Evolutionary conservation across 192 early-diverging fungal genomes (phyloP), one percentile per base, ranked within the genome.

Genomic region (Umbelopsis sp.): DNA sequence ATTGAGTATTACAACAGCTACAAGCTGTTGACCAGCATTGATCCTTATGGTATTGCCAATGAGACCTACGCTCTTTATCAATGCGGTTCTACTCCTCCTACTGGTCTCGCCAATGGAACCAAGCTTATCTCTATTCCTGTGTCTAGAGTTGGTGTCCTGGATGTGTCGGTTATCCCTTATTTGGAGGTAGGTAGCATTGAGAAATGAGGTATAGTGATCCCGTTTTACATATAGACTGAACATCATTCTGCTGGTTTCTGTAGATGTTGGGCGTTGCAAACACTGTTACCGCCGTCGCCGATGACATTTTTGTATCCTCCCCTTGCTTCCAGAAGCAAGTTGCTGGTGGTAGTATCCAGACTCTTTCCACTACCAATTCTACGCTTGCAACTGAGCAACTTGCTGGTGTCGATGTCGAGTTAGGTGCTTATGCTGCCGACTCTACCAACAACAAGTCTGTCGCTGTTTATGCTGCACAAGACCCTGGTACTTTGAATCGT

Each of bases 41-140:
- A 76, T 17, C 38, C 38, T 41, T 41, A 41, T 41, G 38, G 38
- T 3, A 41, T 41, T 1, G 74, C 80, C 24, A 83, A 85, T 45
- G 82, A 83, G 24, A 83, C 77, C 24, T 92, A 88, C 71, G 83
- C 87, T n/a, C 83, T 92, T 43, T 86, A 88, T 56, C 91, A 91
- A 73, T 94, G 90, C 74, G 90, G 91, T 66, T 90, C 91, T 21
- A 84, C 88, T 17, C 45, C 66, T 8, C 86, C 87, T 29, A 74
- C 81, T 22, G 71, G 75, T 38, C 44, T 84, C 21, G 70, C 83
- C 53, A 67, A 53, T 47, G 80, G 79, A 47, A 82, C 82, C 22
- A 82, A 83, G 47, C 45, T 84, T 16, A 83, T 87, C 41, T 5
- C 65, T 3, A 67, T 89, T 11, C 82, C 87, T 17, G 74, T 86